These are phyloP conservation scores for Saxophila tyrrhenica DNA, from an alignment of 495 filamentous ascomycete genomes.

Conservation along the genomic window DNA sequence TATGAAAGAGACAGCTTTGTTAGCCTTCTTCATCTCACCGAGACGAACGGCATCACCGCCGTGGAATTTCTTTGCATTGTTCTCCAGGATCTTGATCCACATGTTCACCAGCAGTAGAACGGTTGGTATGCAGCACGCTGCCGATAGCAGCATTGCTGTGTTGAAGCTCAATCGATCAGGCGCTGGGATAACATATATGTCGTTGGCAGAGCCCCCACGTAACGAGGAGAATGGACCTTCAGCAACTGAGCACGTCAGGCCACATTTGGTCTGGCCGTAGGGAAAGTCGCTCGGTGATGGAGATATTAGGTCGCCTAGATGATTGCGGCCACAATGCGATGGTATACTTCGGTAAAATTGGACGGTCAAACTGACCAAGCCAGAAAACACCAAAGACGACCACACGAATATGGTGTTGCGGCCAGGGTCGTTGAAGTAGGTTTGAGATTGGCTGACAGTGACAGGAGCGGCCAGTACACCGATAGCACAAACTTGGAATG, in stretches of 20 bases:
- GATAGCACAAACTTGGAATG: constrained; percentile 52
- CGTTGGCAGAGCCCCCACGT: constrained; percentile 36
- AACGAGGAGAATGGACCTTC: constrained; percentile 40
- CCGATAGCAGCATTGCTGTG: constrained; percentile 43
- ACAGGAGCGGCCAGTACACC: constrained; percentile 48
- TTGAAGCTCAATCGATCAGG: constrained; percentile 41
- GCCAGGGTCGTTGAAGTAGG: constrained; percentile 49
- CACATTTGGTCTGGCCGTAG: constrained; percentile 29
- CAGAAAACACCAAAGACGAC: constrained; percentile 45
- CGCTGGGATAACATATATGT: constrained; percentile 45
- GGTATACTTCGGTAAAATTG: constrained; percentile 44
- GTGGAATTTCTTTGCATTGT: constrained; percentile 39
- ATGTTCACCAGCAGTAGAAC: constrained; percentile 45
- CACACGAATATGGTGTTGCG: constrained; percentile 52
- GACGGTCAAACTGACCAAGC: constrained; percentile 46
- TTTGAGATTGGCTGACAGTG: constrained; percentile 43
- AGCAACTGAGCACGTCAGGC: constrained; percentile 32
- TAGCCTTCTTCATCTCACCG: constrained; percentile 17
- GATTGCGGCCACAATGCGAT: constrained; percentile 31
- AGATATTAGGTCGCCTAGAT: constrained; percentile 30
- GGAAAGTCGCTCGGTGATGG: constrained; percentile 27
- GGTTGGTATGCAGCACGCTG: constrained; percentile 48
- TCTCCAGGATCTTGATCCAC: constrained; percentile 48
- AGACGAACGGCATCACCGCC: constrained; percentile 27
- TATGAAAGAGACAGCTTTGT: constrained; percentile 38